phyloP scores from a whole-genome alignment of 2,329 filamentous ascomycete species.

The Bipolaris sorokiniana region DNA sequence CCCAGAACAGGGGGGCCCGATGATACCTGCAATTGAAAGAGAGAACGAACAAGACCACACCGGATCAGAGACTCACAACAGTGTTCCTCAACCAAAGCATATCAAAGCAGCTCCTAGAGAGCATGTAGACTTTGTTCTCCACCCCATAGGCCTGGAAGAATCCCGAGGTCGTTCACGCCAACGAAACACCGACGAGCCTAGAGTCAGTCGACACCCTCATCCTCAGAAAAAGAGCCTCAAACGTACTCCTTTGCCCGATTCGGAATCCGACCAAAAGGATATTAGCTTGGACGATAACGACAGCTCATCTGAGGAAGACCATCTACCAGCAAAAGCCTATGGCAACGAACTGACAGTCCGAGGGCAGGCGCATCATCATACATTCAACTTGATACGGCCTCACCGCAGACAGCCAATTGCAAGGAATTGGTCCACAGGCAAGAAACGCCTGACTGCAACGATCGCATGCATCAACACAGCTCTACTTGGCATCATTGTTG shows the following conservation, averaged over 20 bases:
- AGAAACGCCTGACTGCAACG: constrained; percentile 71
- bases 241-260: constrained; percentile 9
- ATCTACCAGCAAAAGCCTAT: constrained; percentile 18
- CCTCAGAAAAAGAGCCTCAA: constrained; percentile 15
- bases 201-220: constrained; percentile 17
- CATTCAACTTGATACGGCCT: constrained; percentile 50
- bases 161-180: constrained; percentile 33
- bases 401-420: constrained; percentile 70
- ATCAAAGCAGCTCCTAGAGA: constrained; percentile 31
- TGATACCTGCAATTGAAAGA: constrained; percentile 6
- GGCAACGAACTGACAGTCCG: constrained; percentile 29
- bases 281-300: constrained; percentile 22
- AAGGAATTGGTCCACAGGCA: constrained; percentile 70
- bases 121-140: constrained; percentile 40
- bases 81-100: constrained; percentile 31
- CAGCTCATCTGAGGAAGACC: constrained; percentile 29
- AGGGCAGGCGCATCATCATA: constrained; percentile 41
- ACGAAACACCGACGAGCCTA: constrained; percentile 13
- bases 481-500: constrained; percentile 71
- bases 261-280: constrained; percentile 6
- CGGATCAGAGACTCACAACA: constrained; percentile 25
- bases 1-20: constrained; percentile 4
- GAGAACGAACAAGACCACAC: constrained; percentile 11
- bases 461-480: constrained; percentile 76
- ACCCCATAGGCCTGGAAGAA: constrained; percentile 31